Evolutionary conservation across 495 filamentous ascomycete genomes (phyloP).

Genomic region (Jackrogersella multiformis): DNA sequence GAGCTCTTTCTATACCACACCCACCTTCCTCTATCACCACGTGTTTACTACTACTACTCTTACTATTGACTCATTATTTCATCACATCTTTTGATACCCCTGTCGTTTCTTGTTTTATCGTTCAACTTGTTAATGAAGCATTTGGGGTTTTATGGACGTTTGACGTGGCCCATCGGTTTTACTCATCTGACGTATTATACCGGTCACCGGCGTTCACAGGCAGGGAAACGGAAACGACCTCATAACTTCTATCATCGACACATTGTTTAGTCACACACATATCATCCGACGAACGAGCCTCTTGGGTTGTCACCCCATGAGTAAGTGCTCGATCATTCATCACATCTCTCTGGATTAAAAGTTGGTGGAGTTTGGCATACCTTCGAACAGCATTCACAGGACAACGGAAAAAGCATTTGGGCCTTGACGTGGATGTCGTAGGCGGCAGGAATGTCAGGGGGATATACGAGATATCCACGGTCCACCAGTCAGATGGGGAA

Average conservation of each 20-base stretch:
- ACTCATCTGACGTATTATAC: constrained; percentile 37
- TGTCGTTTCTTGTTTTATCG: constrained; percentile 43
- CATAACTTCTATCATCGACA: constrained; percentile 26
- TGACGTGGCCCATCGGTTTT: constrained; percentile 20
- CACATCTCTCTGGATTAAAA: constrained; percentile 9
- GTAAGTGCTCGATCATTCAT: neutral
- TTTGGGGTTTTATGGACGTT: constrained; percentile 38
- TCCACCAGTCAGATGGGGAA: constrained; percentile 4
- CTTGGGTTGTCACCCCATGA: neutral
- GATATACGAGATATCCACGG: constrained; percentile 12
- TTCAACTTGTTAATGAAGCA: constrained; percentile 36
- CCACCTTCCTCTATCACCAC: constrained; percentile 15
- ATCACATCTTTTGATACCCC: constrained; percentile 45
- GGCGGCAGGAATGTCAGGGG: constrained; percentile 16
- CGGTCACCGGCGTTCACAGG: constrained; percentile 39
- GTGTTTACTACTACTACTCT: constrained; percentile 3
- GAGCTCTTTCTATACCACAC: constrained; percentile 10
- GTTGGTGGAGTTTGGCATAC: constrained; percentile 32
- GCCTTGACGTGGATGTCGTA: constrained; percentile 13
- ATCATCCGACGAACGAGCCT: neutral
- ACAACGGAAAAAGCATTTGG: constrained; percentile 28
- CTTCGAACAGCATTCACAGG: constrained; percentile 30
- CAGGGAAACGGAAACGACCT: constrained; percentile 26
- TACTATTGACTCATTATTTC: constrained; percentile 13
- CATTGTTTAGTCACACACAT: constrained; percentile 23